These are phyloP conservation scores for Penicillium longicatenatum DNA, from an alignment of 495 filamentous ascomycete species.

Conservation along the genomic window DNA sequence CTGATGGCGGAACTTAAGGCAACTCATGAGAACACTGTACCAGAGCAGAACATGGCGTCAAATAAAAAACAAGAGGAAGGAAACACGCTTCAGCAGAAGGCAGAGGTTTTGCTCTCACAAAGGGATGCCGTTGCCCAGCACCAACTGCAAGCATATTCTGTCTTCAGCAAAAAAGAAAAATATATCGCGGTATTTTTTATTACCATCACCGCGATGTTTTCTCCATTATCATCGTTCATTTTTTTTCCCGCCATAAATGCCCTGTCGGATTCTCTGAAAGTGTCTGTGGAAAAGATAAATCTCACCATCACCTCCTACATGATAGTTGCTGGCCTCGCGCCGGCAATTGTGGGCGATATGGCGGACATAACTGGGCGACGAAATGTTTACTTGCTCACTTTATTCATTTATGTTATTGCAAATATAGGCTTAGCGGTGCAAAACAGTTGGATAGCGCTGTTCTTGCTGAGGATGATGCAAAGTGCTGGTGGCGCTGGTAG, in stretches of 20 bases:
- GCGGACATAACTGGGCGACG: slow-evolving; percentile 53
- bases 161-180: too few species aligned
- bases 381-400: slow-evolving; percentile 49
- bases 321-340: slow-evolving; percentile 43
- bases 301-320: slow-evolving; percentile 55
- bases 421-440: slow-evolving; percentile 53
- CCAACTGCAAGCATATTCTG: too few species aligned
- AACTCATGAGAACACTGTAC: too few species aligned
- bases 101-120: too few species aligned
- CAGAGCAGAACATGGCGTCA: too few species aligned
- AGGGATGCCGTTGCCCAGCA: too few species aligned
- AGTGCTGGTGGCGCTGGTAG: slow-evolving; percentile 51
- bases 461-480: slow-evolving; percentile 52
- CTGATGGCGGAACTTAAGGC: too few species aligned
- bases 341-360: slow-evolving; percentile 50
- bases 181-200: too few species aligned
- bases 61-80: too few species aligned
- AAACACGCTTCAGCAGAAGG: too few species aligned
- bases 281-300: slow-evolving; percentile 45
- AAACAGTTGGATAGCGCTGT: slow-evolving; percentile 43
- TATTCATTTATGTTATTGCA: slow-evolving; percentile 47
- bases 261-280: slow-evolving; percentile 40
- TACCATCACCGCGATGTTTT: too few species aligned
- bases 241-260: slow-evolving; percentile 51
- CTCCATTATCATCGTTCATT: slow-evolving; percentile 48